These are phyloP conservation scores for Colletotrichum cordylinicola DNA, from an alignment of 2,329 filamentous ascomycete species.

Conservation along the genomic window DNA sequence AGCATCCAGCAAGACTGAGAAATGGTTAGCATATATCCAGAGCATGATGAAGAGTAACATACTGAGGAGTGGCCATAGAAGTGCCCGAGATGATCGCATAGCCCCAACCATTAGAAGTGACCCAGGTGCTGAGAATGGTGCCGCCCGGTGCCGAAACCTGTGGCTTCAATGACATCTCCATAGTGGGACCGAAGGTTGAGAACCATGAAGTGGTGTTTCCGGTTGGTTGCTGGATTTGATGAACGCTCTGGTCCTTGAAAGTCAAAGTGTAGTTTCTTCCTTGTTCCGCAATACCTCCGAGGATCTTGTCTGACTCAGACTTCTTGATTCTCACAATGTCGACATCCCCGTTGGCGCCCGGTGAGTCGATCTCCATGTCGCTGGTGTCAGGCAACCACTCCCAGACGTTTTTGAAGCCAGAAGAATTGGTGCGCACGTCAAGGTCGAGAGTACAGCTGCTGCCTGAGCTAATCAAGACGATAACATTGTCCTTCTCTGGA, in stretches of 20 bases:
- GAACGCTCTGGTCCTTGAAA: conserved; percentile 1
- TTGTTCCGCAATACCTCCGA: not conserved
- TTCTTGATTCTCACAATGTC: conserved; percentile 6
- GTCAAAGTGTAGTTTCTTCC: conserved; percentile 8
- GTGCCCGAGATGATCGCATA: conserved; percentile 17
- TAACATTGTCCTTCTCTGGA: not conserved
- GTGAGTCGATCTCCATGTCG: not conserved
- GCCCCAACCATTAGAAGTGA: conserved; percentile 11
- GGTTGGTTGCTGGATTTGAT: conserved; percentile 8
- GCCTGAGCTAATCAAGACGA: not conserved
- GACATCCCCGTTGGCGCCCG: not conserved
- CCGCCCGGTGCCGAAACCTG: conserved; percentile 12
- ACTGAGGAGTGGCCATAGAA: conserved; percentile 16
- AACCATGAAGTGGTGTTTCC: conserved; percentile 1
- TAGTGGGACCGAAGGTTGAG: conserved; percentile 8
- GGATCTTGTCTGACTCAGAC: not conserved
- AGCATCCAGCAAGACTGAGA: conserved; percentile 5
- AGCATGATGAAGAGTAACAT: not conserved
- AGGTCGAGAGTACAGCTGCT: not conserved
- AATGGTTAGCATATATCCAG: not conserved
- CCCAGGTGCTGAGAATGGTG: conserved; percentile 14
- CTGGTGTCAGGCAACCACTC: not conserved
- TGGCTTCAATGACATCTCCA: conserved; percentile 16
- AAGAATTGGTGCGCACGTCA: not conserved
- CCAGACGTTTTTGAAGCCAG: conserved; percentile 6